phyloP scores from a whole-genome alignment of 73 alveolate species.

The Stentor coeruleus region DNA sequence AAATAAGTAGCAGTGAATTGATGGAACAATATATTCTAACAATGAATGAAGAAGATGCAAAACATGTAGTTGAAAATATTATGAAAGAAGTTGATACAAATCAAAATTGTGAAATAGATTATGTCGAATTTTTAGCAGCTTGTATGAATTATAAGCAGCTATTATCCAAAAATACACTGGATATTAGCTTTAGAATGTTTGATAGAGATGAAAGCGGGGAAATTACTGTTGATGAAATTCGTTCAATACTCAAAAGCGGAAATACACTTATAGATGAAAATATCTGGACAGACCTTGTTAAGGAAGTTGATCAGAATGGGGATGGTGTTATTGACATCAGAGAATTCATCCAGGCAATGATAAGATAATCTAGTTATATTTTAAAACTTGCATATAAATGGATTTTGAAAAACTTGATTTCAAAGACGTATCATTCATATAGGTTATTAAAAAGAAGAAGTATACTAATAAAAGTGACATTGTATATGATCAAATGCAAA shows the following conservation, averaged over 20 bases:
- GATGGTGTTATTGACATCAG: conserved; percentile 48
- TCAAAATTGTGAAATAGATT: conserved; percentile 34
- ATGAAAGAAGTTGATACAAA: conserved; percentile 36
- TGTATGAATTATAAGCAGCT: conserved; percentile 14
- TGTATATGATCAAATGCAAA: background rate
- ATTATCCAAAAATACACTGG: conserved; percentile 29
- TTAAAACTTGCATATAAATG: background rate
- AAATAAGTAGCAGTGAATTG: background rate
- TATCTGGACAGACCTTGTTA: conserved; percentile 40
- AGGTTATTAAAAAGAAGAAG: background rate
- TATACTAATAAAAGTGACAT: background rate
- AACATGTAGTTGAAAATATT: conserved; percentile 32
- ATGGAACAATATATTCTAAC: background rate
- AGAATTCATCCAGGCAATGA: background rate
- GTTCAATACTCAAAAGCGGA: conserved; percentile 26
- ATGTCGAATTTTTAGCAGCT: conserved; percentile 39
- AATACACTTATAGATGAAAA: background rate
- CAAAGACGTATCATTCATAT: background rate
- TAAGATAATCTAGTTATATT: background rate
- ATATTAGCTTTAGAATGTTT: conserved; percentile 32
- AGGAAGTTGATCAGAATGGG: conserved; percentile 50
- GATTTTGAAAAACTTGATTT: background rate
- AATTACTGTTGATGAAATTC: conserved; percentile 40
- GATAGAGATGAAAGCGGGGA: conserved; percentile 37
- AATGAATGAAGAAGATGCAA: conserved; percentile 13